Evolutionary conservation across 768 basidiomycete species (phyloP), one percentile per base, ranked within the genome.

Genomic region (Tephrocybe sp.): DNA sequence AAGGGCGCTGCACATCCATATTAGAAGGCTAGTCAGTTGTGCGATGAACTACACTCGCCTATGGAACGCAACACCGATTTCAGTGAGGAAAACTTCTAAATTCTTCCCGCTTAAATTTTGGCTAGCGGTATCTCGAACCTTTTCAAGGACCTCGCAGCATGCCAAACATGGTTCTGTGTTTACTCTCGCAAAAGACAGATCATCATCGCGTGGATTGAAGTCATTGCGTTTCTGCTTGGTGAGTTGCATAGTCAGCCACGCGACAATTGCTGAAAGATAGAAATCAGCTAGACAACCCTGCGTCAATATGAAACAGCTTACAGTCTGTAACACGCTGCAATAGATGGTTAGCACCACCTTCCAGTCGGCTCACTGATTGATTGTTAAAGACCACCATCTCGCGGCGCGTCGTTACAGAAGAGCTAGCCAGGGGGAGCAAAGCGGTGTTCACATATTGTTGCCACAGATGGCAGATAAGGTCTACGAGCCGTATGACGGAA

Each of bases 201-300:
- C 96, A 61, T 99, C 97, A 58, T 98, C 94, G 30, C 88, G 83
- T 9, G 97, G 97, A 67, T 96, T 97, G 73, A 97, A 99, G 64
- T 99, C 97, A 42, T 83, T 89, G 60, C 87, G 89, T 74, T 98
- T 98, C 66, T 99, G 97, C 66, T 93, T 95, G 7, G 83, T 78
- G 30, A 99, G 81, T 54, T 90, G 86, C 3, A 75, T 54, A 1
- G 82, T 75, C 6, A 98, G 71, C 86, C 89, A 95, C 16, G 80
- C 66, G 39, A 93, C 66, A 51, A 92, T 79, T 0, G 76, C 91
- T 94, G 53, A 0, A 53, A 4, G 37, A 31, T 31, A 43, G 24
- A 43, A 40, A 15, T 39, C 12, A 31, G 49, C 18, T 46, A 24
- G 12, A 18, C 18, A 37, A 5, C 18, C 9, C 32, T 21, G 31